phyloP scores from a whole-genome alignment of 441 rosid genomes.

The Gossypium gossypioides region DNA sequence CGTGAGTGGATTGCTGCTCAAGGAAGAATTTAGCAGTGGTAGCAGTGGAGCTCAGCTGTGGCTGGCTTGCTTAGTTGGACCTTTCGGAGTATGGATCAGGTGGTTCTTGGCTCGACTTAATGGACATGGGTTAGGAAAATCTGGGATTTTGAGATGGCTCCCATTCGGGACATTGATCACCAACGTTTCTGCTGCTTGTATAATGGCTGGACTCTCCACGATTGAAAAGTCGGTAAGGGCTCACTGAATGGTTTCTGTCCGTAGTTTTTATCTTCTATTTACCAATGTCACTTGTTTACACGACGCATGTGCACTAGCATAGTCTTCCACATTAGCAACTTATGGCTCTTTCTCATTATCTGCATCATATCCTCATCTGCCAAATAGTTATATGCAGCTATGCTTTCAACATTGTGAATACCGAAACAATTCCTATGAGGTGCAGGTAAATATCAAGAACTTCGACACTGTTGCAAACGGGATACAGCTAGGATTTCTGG shows the following conservation, averaged over 20 bases:
- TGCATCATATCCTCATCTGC: background rate
- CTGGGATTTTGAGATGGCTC: slow-evolving; percentile 52
- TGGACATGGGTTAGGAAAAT: slow-evolving; percentile 69
- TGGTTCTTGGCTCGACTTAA: slow-evolving; percentile 78
- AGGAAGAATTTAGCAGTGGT: slow-evolving; percentile 39
- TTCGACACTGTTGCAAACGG: slow-evolving; percentile 43
- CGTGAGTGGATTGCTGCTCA: slow-evolving; percentile 38
- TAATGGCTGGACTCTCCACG: slow-evolving; percentile 66
- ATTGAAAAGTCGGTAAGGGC: slow-evolving; percentile 47
- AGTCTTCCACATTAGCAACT: background rate
- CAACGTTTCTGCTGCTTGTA: slow-evolving; percentile 63
- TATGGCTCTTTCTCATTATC: too few species aligned
- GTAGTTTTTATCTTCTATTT: background rate
- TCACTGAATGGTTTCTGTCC: background rate
- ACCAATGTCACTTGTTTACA: background rate
- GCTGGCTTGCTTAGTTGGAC: slow-evolving; percentile 70
- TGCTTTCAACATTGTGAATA: background rate
- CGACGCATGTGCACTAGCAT: background rate
- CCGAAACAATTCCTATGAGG: background rate
- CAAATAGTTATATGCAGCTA: background rate
- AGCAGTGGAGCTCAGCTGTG: slow-evolving; percentile 56
- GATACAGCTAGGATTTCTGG: slow-evolving; percentile 66
- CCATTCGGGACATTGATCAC: slow-evolving; percentile 78
- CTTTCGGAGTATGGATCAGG: slow-evolving; percentile 84
- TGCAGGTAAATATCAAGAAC: slow-evolving; percentile 45